A percentile compares a stretch with the other conserved stretches of the same genome.
Conservation (phyloP, 202 grass and related monocot genomes). For the Sporobolus alterniflorus region DNA sequence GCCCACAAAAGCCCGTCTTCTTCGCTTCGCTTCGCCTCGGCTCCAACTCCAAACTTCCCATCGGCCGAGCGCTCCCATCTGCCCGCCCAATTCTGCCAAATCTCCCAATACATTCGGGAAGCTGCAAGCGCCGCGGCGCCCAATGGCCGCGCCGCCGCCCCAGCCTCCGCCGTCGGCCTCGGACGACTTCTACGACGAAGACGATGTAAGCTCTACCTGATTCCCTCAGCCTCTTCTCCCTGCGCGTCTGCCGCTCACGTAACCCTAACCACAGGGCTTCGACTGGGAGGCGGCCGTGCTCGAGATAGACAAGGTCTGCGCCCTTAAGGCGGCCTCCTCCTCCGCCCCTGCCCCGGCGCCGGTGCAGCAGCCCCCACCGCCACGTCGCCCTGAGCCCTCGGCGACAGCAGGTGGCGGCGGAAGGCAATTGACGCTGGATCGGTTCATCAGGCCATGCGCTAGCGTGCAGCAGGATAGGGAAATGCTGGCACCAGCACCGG, state of each 20-base stretch:
- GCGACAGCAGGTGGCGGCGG: slow-evolving; percentile 19
- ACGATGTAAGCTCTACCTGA: slow-evolving; percentile 54
- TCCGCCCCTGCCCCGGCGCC: neutral
- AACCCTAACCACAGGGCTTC: slow-evolving; percentile 59
- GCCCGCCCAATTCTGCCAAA: slow-evolving; percentile 10
- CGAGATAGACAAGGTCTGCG: slow-evolving; percentile 69
- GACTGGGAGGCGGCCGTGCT: slow-evolving; percentile 83
- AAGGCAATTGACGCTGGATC: slow-evolving; percentile 75
- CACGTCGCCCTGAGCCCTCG: slow-evolving; percentile 9
- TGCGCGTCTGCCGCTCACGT: neutral
- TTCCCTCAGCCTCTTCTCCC: neutral
- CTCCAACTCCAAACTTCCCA: no score
- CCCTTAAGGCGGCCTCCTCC: slow-evolving; percentile 33
- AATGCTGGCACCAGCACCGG: neutral
- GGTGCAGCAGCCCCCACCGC: neutral
- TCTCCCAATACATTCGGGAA: slow-evolving; percentile 7
- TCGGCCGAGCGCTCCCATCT: no score
- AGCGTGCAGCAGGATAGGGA: slow-evolving; percentile 51
- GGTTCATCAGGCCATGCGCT: slow-evolving; percentile 55
- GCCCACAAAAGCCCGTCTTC: neutral
- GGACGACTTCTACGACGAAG: slow-evolving; percentile 43
- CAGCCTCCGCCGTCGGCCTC: neutral
- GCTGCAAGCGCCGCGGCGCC: neutral
- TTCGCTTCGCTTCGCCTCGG: neutral
- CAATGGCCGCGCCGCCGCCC: slow-evolving; percentile 28